These are phyloP conservation scores for Taphrina communis DNA, from an alignment of 1,139 yeast genomes.

Conservation along the genomic window DNA sequence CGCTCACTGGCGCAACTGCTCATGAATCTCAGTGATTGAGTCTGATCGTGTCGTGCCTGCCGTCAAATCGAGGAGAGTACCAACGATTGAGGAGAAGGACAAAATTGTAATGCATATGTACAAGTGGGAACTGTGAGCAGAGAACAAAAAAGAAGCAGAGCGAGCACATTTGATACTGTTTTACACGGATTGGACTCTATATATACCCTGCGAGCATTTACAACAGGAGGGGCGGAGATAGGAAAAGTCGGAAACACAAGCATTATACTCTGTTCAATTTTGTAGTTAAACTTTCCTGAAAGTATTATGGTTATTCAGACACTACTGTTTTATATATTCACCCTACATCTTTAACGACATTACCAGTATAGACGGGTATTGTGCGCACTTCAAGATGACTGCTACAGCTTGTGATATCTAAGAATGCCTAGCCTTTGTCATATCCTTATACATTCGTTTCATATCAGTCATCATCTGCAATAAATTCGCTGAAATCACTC, in stretches of 20 bases:
- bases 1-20: slow-evolving; percentile 84
- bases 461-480: too few species aligned
- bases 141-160: background rate
- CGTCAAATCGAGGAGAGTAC: too few species aligned
- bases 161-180: background rate
- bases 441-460: too few species aligned
- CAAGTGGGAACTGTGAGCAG: background rate
- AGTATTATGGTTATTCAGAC: background rate
- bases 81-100: background rate
- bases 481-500: too few species aligned
- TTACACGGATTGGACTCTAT: background rate
- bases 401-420: too few species aligned
- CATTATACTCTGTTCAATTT: background rate
- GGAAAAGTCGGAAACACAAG: background rate
- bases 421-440: too few species aligned
- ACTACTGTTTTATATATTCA: background rate
- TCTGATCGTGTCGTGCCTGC: background rate
- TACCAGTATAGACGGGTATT: background rate
- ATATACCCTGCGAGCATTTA: slow-evolving; percentile 7
- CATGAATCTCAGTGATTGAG: slow-evolving; percentile 62
- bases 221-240: background rate
- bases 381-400: background rate
- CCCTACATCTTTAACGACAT: background rate
- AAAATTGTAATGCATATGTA: slow-evolving; percentile 11
- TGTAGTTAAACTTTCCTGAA: background rate